Conservation (phyloP, 352 stramenopile genomes). For the Phytophthora syringae region DNA sequence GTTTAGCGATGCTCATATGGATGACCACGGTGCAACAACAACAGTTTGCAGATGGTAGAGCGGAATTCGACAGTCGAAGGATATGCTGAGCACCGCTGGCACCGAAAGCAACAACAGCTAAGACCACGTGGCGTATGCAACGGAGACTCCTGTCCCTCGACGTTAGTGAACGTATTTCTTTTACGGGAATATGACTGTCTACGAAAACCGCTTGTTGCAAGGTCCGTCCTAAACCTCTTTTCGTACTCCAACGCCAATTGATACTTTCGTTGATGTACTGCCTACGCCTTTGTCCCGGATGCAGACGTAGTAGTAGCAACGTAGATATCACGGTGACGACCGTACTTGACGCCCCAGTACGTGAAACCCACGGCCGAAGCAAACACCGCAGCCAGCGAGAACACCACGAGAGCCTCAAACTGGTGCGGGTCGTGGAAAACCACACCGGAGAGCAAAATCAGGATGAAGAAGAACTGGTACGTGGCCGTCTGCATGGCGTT, state of each 20-base stretch:
- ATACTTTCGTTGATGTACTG: constrained; percentile 6
- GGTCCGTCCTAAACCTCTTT: neutral
- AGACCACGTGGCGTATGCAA: neutral
- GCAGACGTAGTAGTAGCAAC: constrained; percentile 14
- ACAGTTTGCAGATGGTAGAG: constrained; percentile 4
- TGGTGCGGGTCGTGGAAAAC: constrained; percentile 58
- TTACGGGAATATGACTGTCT: too few species aligned
- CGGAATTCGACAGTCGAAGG: constrained; percentile 28
- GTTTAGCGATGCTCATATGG: too few species aligned
- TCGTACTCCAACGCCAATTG: neutral
- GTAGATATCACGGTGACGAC: constrained; percentile 47
- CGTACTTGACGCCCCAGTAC: constrained; percentile 56
- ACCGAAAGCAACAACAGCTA: neutral
- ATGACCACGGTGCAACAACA: constrained; percentile 22
- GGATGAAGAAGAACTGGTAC: constrained; percentile 71
- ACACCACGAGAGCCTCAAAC: constrained; percentile 64
- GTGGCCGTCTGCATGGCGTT: constrained; percentile 72
- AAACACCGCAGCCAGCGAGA: constrained; percentile 53
- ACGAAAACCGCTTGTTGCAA: too few species aligned
- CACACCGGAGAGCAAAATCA: constrained; percentile 57
- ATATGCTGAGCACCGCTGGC: constrained; percentile 21
- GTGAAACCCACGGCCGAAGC: constrained; percentile 59
- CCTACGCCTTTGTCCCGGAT: too few species aligned
- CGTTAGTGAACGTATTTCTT: too few species aligned
- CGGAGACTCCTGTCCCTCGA: neutral